A percentile compares a stretch with the other conserved stretches of the same genome.
Evolutionary conservation across 2,329 filamentous ascomycete genomes (phyloP).

Genomic region (Pseudocercospora cruenta): DNA sequence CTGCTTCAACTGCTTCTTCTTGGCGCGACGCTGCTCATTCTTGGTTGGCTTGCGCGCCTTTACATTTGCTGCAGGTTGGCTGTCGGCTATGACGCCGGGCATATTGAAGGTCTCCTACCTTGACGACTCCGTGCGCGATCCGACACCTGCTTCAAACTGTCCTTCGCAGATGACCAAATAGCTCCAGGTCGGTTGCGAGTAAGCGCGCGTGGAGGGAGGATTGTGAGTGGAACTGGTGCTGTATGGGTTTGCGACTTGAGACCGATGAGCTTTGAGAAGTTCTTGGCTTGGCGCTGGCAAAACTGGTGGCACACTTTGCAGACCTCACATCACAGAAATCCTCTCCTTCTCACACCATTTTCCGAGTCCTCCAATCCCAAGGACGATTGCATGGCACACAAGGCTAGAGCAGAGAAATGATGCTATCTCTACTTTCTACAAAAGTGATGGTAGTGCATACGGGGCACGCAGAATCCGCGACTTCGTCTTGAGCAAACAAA

Average conservation of each 20-base stretch:
- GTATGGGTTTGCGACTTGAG: neutral
- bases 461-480: too few species aligned
- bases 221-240: neutral
- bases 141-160: neutral
- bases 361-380: too few species aligned
- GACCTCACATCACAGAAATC: neutral
- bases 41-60: constrained; percentile 74
- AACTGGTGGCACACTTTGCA: neutral
- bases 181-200: too few species aligned
- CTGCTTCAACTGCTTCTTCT: constrained; percentile 87
- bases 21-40: constrained; percentile 88
- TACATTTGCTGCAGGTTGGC: constrained; percentile 26
- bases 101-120: constrained; percentile 35
- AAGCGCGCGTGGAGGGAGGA: neutral
- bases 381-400: too few species aligned
- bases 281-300: neutral
- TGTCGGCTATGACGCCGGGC: constrained; percentile 41
- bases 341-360: too few species aligned
- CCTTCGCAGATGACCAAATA: too few species aligned
- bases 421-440: neutral
- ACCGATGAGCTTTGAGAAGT: neutral
- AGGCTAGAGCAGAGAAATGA: too few species aligned
- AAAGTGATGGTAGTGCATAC: neutral
- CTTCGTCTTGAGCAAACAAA: too few species aligned
- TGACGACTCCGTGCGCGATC: constrained; percentile 5